A percentile compares a stretch with the other conserved stretches of the same genome.
These are phyloP conservation scores for Imleria badia DNA, from an alignment of 768 basidiomycete species.

Conservation along the genomic window DNA sequence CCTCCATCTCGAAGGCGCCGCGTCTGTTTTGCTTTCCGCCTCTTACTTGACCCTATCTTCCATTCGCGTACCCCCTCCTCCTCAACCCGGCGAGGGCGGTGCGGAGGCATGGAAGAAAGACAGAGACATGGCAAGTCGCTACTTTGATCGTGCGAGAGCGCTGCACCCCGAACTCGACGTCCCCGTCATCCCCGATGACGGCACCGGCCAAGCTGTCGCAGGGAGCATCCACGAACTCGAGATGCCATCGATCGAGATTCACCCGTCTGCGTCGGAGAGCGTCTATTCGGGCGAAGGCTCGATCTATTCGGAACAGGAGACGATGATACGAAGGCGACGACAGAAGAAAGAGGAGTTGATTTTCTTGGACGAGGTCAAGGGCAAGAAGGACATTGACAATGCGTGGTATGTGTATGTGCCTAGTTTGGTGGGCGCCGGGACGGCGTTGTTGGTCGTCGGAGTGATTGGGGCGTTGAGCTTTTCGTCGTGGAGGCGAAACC, in stretches of 20 bases:
- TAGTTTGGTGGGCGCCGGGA: constrained; percentile 80
- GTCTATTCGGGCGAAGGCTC: constrained; percentile 29
- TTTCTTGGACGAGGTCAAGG: constrained; percentile 44
- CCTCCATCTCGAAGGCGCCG: constrained; percentile 79
- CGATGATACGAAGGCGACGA: constrained; percentile 45
- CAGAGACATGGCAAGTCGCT: constrained; percentile 65
- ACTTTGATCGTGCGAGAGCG: constrained; percentile 67
- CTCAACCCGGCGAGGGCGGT: constrained; percentile 53
- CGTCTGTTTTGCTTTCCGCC: constrained; percentile 65
- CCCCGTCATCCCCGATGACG: constrained; percentile 59
- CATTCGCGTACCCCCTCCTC: constrained; percentile 60
- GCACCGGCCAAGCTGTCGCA: constrained; percentile 25
- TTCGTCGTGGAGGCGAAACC: constrained; percentile 65
- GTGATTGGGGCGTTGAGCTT: constrained; percentile 78
- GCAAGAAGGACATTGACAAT: constrained; percentile 59
- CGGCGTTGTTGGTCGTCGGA: constrained; percentile 74
- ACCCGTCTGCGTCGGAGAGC: constrained; percentile 25
- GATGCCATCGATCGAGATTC: constrained; percentile 68
- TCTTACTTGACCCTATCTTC: constrained; percentile 79
- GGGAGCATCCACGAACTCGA: constrained; percentile 46
- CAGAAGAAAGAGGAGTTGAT: constrained; percentile 57
- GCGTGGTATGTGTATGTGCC: constrained; percentile 83
- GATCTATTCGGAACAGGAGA: constrained; percentile 30
- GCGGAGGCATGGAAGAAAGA: constrained; percentile 75
- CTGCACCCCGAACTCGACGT: constrained; percentile 67